phyloP scores from a whole-genome alignment of 2,329 filamentous ascomycete genomes.

The Diaporthe sp. region DNA sequence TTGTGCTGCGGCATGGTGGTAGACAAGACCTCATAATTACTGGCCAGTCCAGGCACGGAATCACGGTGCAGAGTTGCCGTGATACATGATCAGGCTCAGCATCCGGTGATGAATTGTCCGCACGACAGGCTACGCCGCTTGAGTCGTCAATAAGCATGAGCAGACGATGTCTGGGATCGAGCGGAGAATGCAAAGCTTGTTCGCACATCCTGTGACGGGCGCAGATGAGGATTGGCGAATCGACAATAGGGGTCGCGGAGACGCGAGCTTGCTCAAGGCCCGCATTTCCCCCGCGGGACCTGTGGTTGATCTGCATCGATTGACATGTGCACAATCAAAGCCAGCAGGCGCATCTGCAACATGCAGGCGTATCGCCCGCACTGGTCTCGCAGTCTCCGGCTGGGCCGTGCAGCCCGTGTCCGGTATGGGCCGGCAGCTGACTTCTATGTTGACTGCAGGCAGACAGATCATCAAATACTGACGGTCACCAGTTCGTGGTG shows the following conservation, averaged over 20 bases:
- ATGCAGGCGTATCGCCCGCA: not conserved
- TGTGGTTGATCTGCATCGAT: not conserved
- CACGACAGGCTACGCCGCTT: too few species aligned
- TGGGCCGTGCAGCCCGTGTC: not conserved
- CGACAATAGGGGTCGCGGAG: not conserved
- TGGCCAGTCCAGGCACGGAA: not conserved
- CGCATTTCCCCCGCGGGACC: not conserved
- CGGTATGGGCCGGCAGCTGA: not conserved
- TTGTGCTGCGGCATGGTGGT: too few species aligned
- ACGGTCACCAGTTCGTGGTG: slow-evolving; percentile 26
- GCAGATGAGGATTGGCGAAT: slow-evolving; percentile 8
- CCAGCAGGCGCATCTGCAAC: not conserved
- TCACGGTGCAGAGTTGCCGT: not conserved
- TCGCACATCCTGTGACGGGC: not conserved
- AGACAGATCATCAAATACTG: not conserved
- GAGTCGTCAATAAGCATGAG: not conserved
- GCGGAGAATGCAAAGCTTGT: too few species aligned
- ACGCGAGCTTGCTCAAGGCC: not conserved
- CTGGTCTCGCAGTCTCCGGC: not conserved
- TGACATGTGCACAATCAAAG: not conserved
- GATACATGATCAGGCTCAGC: not conserved
- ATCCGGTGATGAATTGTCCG: not conserved
- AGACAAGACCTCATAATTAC: too few species aligned
- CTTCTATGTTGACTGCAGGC: not conserved
- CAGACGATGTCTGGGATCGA: not conserved